Conservation (phyloP, 1,284 basidiomycete species). For the Cystobasidium sp. region DNA sequence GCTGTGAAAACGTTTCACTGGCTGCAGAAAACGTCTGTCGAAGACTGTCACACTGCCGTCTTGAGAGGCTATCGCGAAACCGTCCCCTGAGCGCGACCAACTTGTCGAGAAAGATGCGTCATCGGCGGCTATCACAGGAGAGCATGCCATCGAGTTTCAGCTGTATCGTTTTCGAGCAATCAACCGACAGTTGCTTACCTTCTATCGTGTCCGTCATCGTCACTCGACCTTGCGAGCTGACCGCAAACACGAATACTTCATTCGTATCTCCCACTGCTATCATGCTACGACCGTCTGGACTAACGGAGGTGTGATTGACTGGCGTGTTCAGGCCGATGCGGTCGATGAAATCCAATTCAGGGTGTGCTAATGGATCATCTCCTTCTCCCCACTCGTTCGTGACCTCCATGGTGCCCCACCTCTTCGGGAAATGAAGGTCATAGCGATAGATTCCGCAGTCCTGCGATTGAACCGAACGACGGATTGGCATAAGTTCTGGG, state of each 20-base stretch:
- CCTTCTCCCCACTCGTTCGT: conserved; percentile 20
- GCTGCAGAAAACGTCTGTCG: conserved; percentile 55
- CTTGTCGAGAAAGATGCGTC: conserved; percentile 76
- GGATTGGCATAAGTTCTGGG: neutral
- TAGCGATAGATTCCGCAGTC: conserved; percentile 33
- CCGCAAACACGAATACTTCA: conserved; percentile 74
- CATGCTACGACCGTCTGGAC: conserved; percentile 78
- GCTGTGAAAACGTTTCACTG: conserved; percentile 15
- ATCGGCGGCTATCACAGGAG: conserved; percentile 53
- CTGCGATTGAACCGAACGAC: neutral
- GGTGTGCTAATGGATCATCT: conserved; percentile 19
- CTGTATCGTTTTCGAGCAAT: conserved; percentile 55
- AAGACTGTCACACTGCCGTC: conserved; percentile 73
- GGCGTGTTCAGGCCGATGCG: conserved; percentile 68
- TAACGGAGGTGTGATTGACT: conserved; percentile 76
- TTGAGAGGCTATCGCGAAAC: conserved; percentile 83
- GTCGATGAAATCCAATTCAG: conserved; percentile 59
- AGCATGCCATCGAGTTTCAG: conserved; percentile 54
- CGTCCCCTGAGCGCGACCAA: conserved; percentile 76
- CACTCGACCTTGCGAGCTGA: conserved; percentile 60
- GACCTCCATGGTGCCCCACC: conserved; percentile 27
- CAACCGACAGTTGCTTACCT: conserved; percentile 52
- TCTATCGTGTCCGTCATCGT: conserved; percentile 47
- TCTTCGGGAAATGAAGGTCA: conserved; percentile 33
- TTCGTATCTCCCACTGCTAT: conserved; percentile 84